Evolutionary conservation across 805 yeast genomes (phyloP).

Genomic region (Metschnikowia kofuensis): DNA sequence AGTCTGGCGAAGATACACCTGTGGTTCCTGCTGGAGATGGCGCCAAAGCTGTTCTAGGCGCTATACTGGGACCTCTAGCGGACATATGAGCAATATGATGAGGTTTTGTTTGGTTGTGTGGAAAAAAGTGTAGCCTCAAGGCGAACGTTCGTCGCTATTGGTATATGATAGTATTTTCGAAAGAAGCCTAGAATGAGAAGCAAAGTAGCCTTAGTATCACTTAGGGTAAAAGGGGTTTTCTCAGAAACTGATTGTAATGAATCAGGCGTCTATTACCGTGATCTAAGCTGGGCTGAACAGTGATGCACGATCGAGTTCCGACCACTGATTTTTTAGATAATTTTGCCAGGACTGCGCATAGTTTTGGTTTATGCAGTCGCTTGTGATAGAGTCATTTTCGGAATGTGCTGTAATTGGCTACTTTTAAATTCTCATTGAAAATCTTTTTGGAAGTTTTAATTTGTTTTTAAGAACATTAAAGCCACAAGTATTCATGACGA

Average conservation of each 20-base stretch:
- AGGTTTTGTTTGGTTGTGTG: too few species aligned
- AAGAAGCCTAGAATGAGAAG: too few species aligned
- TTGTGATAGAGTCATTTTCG: too few species aligned
- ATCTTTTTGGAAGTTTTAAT: too few species aligned
- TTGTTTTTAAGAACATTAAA: too few species aligned
- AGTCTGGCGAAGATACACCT: conserved; percentile 17
- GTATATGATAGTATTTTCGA: too few species aligned
- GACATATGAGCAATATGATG: conserved; percentile 5
- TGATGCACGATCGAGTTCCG: not conserved
- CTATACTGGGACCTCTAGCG: conserved; percentile 17
- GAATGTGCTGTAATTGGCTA: too few species aligned
- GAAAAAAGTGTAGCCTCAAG: too few species aligned
- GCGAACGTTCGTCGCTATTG: too few species aligned
- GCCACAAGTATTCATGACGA: too few species aligned
- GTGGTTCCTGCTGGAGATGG: conserved; percentile 17
- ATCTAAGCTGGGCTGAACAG: not conserved
- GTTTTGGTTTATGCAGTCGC: not conserved
- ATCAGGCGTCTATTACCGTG: not conserved
- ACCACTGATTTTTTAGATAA: conserved; percentile 21
- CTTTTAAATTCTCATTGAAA: not conserved
- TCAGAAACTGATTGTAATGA: not conserved
- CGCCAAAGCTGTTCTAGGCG: conserved; percentile 17
- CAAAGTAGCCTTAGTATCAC: too few species aligned
- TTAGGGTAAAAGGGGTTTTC: not conserved
- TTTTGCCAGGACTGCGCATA: conserved; percentile 9